These are phyloP conservation scores for Pochonia chlamydosporia DNA, from an alignment of 2,329 filamentous ascomycete species.

Conservation along the genomic window DNA sequence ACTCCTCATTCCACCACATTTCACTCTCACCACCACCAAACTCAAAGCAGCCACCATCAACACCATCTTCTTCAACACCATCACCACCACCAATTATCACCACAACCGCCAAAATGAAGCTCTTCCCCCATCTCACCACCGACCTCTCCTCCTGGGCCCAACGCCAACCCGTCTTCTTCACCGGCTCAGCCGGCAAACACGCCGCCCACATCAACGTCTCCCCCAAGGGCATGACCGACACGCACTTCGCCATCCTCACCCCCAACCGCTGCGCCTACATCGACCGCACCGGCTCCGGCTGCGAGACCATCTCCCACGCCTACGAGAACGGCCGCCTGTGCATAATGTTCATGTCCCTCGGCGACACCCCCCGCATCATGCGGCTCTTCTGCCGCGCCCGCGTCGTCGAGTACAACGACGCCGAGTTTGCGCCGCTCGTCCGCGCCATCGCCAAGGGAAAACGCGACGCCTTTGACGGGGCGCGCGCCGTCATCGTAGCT, in stretches of 20 bases:
- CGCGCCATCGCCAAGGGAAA: constrained; percentile 30
- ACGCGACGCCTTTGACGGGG: constrained; percentile 36
- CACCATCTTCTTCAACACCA: too few species aligned
- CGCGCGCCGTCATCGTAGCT: constrained; percentile 54
- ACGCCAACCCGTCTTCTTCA: constrained; percentile 68
- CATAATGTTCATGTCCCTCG: constrained; percentile 68
- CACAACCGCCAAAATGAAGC: constrained; percentile 58
- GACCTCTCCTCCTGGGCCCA: constrained; percentile 59
- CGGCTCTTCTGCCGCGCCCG: constrained; percentile 55
- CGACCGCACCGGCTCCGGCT: constrained; percentile 69
- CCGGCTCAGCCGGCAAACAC: constrained; percentile 63
- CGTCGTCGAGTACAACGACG: constrained; percentile 55
- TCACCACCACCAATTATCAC: too few species aligned
- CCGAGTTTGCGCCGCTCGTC: constrained; percentile 43
- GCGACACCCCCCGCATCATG: constrained; percentile 52
- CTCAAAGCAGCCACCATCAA: too few species aligned
- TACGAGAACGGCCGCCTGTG: constrained; percentile 73
- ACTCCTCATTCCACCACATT: too few species aligned
- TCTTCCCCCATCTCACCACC: constrained; percentile 47
- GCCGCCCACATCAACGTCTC: constrained; percentile 69
- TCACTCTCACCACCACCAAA: too few species aligned
- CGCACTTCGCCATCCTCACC: constrained; percentile 56
- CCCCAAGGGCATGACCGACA: constrained; percentile 61
- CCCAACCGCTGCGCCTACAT: constrained; percentile 61
- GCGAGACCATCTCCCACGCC: constrained; percentile 69